These are phyloP conservation scores for Xylaria castorea DNA, from an alignment of 495 filamentous ascomycete species.

Conservation along the genomic window DNA sequence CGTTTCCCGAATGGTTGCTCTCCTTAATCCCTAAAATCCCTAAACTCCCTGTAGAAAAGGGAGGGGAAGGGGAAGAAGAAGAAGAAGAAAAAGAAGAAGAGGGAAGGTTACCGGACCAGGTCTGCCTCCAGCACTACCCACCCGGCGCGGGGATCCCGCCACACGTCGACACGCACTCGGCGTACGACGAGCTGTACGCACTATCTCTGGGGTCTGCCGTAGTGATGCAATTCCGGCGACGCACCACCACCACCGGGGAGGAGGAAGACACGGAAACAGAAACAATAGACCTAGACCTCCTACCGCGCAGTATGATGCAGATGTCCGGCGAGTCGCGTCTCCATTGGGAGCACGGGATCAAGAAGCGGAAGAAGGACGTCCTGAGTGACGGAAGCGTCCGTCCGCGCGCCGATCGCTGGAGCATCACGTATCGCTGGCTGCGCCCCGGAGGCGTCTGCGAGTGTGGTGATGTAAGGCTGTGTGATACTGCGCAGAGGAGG, in stretches of 20 bases:
- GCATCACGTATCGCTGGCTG: slow-evolving; percentile 36
- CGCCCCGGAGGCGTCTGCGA: slow-evolving; percentile 31
- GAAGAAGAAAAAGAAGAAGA: background rate
- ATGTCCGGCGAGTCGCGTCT: slow-evolving; percentile 33
- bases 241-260: background rate
- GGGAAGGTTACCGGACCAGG: slow-evolving; percentile 29
- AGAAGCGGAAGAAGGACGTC: slow-evolving; percentile 36
- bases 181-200: slow-evolving; percentile 34
- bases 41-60: background rate
- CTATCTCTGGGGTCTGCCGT: slow-evolving; percentile 30
- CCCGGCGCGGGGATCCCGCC: slow-evolving; percentile 36
- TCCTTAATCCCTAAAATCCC: slow-evolving; percentile 28
- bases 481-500: slow-evolving; percentile 35
- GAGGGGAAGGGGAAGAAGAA: background rate
- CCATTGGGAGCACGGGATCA: slow-evolving; percentile 38
- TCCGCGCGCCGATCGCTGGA: slow-evolving; percentile 31
- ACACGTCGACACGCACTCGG: slow-evolving; percentile 34
- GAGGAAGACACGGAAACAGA: slow-evolving; percentile 5
- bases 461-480: slow-evolving; percentile 32
- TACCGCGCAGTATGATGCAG: slow-evolving; percentile 36
- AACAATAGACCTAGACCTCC: slow-evolving; percentile 30
- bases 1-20: slow-evolving; percentile 32
- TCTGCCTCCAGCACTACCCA: slow-evolving; percentile 36
- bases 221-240: slow-evolving; percentile 32
- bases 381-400: slow-evolving; percentile 31